These are phyloP conservation scores for Talaromyces sp. DNA, from an alignment of 2,329 filamentous ascomycete species.

Conservation along the genomic window DNA sequence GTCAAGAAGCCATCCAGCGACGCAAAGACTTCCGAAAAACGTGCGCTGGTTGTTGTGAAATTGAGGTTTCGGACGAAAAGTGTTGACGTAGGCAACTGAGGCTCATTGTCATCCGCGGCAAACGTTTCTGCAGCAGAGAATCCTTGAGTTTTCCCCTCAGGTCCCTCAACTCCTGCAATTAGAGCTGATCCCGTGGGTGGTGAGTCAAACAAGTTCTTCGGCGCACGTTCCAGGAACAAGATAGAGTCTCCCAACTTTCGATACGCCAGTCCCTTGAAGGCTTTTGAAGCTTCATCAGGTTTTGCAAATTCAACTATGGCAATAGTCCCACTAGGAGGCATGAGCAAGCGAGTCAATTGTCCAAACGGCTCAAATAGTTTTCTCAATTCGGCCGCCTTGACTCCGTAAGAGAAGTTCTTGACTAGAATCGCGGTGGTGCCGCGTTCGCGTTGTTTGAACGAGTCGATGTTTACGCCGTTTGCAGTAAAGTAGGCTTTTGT, in stretches of 20 bases:
- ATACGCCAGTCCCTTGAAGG: slow-evolving; percentile 83
- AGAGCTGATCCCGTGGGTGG: slow-evolving; percentile 34
- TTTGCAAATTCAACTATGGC: slow-evolving; percentile 88
- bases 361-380: slow-evolving; percentile 84
- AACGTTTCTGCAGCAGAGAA: slow-evolving; percentile 44
- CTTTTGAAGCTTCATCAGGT: slow-evolving; percentile 73
- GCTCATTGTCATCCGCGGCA: slow-evolving; percentile 38
- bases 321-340: slow-evolving; percentile 90
- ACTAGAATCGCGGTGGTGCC: slow-evolving; percentile 86
- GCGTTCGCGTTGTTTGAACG: slow-evolving; percentile 80
- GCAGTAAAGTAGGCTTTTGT: slow-evolving; percentile 86
- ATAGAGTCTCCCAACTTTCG: slow-evolving; percentile 87
- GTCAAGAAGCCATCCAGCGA: slow-evolving; percentile 84
- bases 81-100: slow-evolving; percentile 63
- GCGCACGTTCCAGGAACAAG: slow-evolving; percentile 89
- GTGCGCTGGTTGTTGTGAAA: slow-evolving; percentile 78
- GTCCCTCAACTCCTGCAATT: slow-evolving; percentile 32
- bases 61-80: slow-evolving; percentile 92
- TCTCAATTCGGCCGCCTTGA: slow-evolving; percentile 72
- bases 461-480: slow-evolving; percentile 86
- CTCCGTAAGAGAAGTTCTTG: slow-evolving; percentile 90
- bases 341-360: slow-evolving; percentile 73
- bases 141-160: slow-evolving; percentile 36
- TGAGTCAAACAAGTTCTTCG: slow-evolving; percentile 69
- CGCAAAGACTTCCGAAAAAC: slow-evolving; percentile 72